These are phyloP conservation scores for Candida hungchunana DNA, from an alignment of 805 yeast genomes.

Conservation along the genomic window DNA sequence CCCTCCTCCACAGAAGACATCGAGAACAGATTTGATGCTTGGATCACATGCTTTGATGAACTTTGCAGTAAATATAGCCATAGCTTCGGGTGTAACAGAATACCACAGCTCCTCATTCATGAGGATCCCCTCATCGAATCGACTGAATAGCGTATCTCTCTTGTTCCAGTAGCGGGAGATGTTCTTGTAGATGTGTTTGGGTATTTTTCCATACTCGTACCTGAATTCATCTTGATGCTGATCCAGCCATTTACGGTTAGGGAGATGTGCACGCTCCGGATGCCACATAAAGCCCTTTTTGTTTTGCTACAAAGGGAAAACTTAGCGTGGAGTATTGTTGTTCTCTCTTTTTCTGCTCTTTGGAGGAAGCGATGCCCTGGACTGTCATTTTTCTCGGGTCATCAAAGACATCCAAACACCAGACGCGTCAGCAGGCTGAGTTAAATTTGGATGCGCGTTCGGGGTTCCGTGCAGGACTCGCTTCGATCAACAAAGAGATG, in stretches of 20 bases:
- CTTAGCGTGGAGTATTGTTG: too few relatives aligned
- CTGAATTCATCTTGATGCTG: slow-evolving; percentile 3
- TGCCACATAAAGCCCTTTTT: too few relatives aligned
- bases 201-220: slow-evolving; percentile 8
- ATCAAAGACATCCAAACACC: too few relatives aligned
- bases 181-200: slow-evolving; percentile 6
- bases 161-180: slow-evolving; percentile 42
- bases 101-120: slow-evolving; percentile 78
- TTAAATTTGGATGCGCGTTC: too few relatives aligned
- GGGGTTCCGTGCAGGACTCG: too few relatives aligned
- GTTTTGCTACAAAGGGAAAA: too few relatives aligned
- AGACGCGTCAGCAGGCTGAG: too few relatives aligned
- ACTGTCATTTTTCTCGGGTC: too few relatives aligned
- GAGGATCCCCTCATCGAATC: slow-evolving; percentile 62
- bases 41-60: slow-evolving; percentile 50
- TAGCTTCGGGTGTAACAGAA: slow-evolving; percentile 79
- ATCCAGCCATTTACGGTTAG: slow-evolving; percentile 11
- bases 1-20: slow-evolving; percentile 84
- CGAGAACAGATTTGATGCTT: slow-evolving; percentile 45
- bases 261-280: slow-evolving; percentile 4
- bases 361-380: too few relatives aligned
- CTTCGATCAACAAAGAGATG: too few relatives aligned
- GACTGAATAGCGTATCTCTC: slow-evolving; percentile 56
- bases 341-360: too few relatives aligned
- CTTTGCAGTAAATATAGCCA: slow-evolving; percentile 59